Evolutionary conservation across 2,329 filamentous ascomycete genomes (phyloP).

Genomic region (Penicillium decumbens): DNA sequence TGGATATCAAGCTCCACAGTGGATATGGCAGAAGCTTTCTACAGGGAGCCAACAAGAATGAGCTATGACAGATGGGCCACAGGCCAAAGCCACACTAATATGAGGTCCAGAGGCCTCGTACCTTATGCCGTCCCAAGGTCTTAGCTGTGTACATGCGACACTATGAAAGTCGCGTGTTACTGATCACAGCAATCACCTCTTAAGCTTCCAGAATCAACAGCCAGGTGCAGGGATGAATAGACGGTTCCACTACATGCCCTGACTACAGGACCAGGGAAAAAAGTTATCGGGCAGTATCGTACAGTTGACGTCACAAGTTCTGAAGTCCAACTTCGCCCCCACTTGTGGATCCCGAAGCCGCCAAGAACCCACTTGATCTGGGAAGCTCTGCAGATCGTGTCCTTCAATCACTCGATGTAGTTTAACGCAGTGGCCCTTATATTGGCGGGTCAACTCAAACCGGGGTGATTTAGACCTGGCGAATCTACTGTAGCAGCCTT

Average conservation of each 20-base stretch:
- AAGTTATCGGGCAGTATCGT: constrained; percentile 4
- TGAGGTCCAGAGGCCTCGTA: not conserved
- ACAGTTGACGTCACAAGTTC: constrained; percentile 10
- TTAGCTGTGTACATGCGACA: constrained; percentile 3
- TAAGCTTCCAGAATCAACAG: constrained; percentile 2
- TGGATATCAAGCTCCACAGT: not conserved
- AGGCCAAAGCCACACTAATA: constrained; percentile 1
- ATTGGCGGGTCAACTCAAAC: constrained; percentile 5
- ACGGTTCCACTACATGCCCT: not conserved
- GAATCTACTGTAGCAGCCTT: constrained; percentile 3
- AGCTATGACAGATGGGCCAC: not conserved
- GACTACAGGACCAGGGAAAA: too few species aligned
- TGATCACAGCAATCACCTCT: not conserved
- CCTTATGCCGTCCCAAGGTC: not conserved
- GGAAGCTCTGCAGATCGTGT: constrained; percentile 12
- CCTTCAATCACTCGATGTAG: constrained; percentile 6
- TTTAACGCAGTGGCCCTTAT: constrained; percentile 6
- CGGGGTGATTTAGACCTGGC: constrained; percentile 2
- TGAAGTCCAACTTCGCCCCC: not conserved
- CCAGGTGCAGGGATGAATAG: not conserved
- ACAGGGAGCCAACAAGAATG: not conserved
- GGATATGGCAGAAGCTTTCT: not conserved
- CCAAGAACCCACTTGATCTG: constrained; percentile 12
- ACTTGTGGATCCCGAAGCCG: constrained; percentile 9
- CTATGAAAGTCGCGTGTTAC: not conserved